Evolutionary conservation across 441 rosid genomes (phyloP), one percentile per base, ranked within the genome.

Genomic region (Bocquillonia castaneifolia): DNA sequence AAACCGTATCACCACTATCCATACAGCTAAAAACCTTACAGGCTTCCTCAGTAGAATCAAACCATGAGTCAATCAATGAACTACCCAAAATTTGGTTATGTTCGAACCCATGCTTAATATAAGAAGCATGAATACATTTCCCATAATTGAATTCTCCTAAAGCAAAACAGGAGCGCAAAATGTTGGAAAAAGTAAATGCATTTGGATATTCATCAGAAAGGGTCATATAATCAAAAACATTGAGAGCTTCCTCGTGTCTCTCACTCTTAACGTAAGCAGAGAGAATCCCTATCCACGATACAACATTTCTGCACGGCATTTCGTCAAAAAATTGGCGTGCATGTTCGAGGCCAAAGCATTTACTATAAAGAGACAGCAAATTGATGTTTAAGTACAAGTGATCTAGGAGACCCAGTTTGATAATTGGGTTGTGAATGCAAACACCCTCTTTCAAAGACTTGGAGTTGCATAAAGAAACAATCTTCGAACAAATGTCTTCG

Each of bases 261-360:
- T 75, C 96, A 58, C 72, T 79, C 83, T 78, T 87, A 5, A 81
- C 78, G 59, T 78, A 80, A 2, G 88, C 83, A 26, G 97, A 86
- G 61, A 92, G 76, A 20, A 87, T 77, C 1, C 92, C 78, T 17
- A 96, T 90, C 89, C 95, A 92, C 45, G 93, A 85, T 63, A 92
- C 73, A 32, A 78, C 77, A 82, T 92, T 96, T 25, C 86, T 86
- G 10, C 66, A 82, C 48, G 47, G 85, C 95, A 90, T 80, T 81
- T 90, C 93, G 44, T 86, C 88, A 67, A 92, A 92, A 79, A 92
- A 69, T 18, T 77, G 75, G 59, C 83, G 82, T 60, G 91, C 96
- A 50, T 73, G 78, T 2, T 25, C 68, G 14, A 73, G 48, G 52
- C 71, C 80, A 3, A 62, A 72, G 44, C 86, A 77, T 81, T 84